These are phyloP conservation scores for Solanum hybrid DNA, from an alignment of 305 asterid species.

Conservation along the genomic window DNA sequence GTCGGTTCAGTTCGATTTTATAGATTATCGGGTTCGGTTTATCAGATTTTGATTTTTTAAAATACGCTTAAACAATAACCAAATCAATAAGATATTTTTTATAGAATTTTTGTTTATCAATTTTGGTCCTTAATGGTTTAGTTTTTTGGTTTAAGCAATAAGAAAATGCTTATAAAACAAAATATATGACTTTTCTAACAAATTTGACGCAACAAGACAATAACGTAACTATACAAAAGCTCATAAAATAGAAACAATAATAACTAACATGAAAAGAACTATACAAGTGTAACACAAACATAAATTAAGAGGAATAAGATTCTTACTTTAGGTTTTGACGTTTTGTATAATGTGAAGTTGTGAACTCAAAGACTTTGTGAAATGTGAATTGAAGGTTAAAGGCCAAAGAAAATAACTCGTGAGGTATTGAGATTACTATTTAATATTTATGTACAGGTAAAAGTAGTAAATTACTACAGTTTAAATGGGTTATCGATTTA, in stretches of 20 bases:
- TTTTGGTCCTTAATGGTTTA: not conserved
- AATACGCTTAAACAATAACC: too few relatives aligned
- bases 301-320: not conserved
- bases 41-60: too few relatives aligned
- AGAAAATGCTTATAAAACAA: too few relatives aligned
- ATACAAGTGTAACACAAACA: not conserved
- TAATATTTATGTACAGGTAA: too few relatives aligned
- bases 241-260: not conserved
- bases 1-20: too few relatives aligned
- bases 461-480: too few relatives aligned
- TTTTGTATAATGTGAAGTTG: not conserved
- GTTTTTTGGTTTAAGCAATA: too few relatives aligned
- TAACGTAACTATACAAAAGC: not conserved
- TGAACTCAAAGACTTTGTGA: not conserved
- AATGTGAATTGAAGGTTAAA: not conserved
- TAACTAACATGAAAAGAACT: not conserved
- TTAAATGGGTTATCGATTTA: not conserved
- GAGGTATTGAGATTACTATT: too few relatives aligned
- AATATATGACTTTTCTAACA: not conserved
- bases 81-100: too few relatives aligned
- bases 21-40: too few relatives aligned
- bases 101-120: too few relatives aligned
- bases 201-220: not conserved
- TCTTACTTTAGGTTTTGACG: not conserved
- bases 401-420: not conserved